Evolutionary conservation across 495 filamentous ascomycete species (phyloP), one percentile per base, ranked within the genome.

Genomic region (Aspergillus saccharolyticus): DNA sequence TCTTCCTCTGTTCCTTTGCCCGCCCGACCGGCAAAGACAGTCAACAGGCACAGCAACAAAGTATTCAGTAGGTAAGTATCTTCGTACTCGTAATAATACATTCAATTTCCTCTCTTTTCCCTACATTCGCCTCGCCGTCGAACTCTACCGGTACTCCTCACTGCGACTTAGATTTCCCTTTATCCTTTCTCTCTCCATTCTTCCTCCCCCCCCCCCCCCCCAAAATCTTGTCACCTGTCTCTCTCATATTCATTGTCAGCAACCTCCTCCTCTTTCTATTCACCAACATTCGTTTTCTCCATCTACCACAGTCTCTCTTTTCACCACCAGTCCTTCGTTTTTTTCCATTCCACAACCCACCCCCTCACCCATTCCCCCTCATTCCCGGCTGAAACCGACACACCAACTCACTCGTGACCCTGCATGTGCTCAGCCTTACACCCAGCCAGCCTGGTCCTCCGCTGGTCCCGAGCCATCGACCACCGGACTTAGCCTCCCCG

Each of bases 401-500:
- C 43, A 46, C 42, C n/a, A 18, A 30, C 22, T 42, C 19, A 28
- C 56, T 53, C 54, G 50, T 57, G 58, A 64, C 50, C 30, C 62
- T 56, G 54, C 59, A 56, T 43, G 43, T 54, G 52, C 63, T 63
- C 60, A 63, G 63, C 63, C 63, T 57, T 63, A 57, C 49, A 20
- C 50, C 51, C 54, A 52, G 46, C 54, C 42, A 55, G 25, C 48
- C 28, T 53, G 47, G 21, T 50, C 33, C 33, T 39, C 33, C 33
- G 14, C 47, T 24, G 30, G 14, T 50, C 24, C 47, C 47, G 47
- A 50, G 17, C 47, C 47, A 50, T 50, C 22, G 47, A 54, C 53
- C 25, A 66, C 56, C 60, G 56, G 59, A 59, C 60, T 56, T 60
- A 61, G 57, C 53, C 60, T 63, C 60, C 58, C 63, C 60, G 54